Evolutionary conservation across 148 eudicot species (phyloP).

Genomic region (Polygonum aviculare): DNA sequence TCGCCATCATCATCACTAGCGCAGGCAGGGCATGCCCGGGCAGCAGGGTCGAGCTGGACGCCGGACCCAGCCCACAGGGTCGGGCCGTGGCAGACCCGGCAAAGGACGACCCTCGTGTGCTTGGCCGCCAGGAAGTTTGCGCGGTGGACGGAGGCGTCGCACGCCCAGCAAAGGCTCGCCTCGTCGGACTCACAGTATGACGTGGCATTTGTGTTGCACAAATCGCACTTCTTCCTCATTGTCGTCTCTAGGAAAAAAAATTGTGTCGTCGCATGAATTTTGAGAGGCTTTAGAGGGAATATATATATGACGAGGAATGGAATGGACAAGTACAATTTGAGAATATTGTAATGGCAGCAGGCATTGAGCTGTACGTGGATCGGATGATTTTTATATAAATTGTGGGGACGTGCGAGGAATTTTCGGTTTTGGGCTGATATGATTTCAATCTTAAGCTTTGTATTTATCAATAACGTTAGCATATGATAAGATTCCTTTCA

Average conservation of each 20-base stretch:
- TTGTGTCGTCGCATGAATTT: background rate
- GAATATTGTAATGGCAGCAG: background rate
- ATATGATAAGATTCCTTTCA: constrained; percentile 7
- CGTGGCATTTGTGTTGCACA: constrained; percentile 33
- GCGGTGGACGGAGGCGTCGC: constrained; percentile 44
- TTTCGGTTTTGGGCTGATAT: background rate
- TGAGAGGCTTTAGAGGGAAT: background rate
- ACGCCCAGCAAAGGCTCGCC: constrained; percentile 45
- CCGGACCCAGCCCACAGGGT: constrained; percentile 13
- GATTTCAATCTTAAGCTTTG: background rate
- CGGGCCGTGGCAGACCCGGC: constrained; percentile 9
- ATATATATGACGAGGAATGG: background rate
- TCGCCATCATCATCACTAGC: background rate
- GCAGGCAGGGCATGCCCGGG: constrained; percentile 30
- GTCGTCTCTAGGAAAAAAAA: background rate
- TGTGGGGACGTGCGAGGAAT: background rate
- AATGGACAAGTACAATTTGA: background rate
- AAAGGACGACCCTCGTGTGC: constrained; percentile 14
- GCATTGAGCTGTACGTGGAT: background rate
- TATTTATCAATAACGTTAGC: background rate
- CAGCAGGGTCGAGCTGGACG: constrained; percentile 19
- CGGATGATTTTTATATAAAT: background rate
- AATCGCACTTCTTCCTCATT: constrained; percentile 35
- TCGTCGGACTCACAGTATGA: constrained; percentile 41
- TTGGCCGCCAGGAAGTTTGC: constrained; percentile 49